A percentile compares a stretch with the other conserved stretches of the same genome.
Evolutionary conservation across 148 eudicot species (phyloP).

Genomic region (Fagopyrum tataricum): DNA sequence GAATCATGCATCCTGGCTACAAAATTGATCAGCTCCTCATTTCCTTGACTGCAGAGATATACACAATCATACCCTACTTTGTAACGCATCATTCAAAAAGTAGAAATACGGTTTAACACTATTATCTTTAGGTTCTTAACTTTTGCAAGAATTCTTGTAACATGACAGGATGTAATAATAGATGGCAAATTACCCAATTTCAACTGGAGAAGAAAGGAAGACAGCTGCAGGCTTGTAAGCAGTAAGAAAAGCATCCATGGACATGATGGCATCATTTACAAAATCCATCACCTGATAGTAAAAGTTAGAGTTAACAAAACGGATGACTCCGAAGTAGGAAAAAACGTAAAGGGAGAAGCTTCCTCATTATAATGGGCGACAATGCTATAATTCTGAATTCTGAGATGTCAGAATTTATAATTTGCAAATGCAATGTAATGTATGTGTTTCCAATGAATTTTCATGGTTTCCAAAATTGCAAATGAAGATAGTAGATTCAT

Average conservation of each 20-base stretch:
- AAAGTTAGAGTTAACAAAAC: neutral
- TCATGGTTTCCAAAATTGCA: neutral
- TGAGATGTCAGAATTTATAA: neutral
- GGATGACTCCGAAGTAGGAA: neutral
- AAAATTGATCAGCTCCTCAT: constrained; percentile 57
- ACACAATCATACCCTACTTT: neutral
- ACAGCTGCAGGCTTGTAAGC: constrained; percentile 72
- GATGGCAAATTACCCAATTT: constrained; percentile 18
- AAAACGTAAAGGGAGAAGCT: neutral
- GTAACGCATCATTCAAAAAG: neutral
- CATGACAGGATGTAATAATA: neutral
- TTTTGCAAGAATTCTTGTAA: neutral
- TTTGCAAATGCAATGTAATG: neutral
- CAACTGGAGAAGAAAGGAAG: constrained; percentile 60
- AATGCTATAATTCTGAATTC: neutral
- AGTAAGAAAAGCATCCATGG: constrained; percentile 64
- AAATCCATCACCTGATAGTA: constrained; percentile 81
- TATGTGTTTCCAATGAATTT: neutral
- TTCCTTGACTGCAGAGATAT: constrained; percentile 49
- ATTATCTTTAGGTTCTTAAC: neutral
- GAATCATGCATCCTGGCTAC: constrained; percentile 80
- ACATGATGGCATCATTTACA: constrained; percentile 77
- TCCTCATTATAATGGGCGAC: neutral
- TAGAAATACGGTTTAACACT: neutral
- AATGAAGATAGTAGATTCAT: neutral